Conservation (phyloP, 2,329 filamentous ascomycete species). For the Aspergillus fumigatus region DNA sequence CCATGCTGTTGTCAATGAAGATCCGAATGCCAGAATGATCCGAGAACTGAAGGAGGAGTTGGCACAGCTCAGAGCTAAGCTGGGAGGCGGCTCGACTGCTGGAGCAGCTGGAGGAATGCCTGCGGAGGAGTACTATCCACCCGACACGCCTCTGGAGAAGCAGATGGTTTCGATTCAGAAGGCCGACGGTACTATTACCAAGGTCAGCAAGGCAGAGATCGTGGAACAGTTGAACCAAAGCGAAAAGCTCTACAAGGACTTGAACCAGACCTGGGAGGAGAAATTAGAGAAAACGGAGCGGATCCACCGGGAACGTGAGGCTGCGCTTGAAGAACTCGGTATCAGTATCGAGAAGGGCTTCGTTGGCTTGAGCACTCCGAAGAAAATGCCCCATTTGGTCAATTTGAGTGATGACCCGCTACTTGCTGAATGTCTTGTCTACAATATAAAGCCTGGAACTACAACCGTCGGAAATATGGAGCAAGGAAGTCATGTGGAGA, state of each 20-base stretch:
- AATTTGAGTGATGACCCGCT: conserved; percentile 94
- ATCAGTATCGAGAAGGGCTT: conserved; percentile 99
- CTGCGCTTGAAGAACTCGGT: conserved; percentile 89
- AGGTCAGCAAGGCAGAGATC: conserved; percentile 97
- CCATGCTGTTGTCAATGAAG: conserved; percentile 97
- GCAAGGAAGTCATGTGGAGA: conserved; percentile 76
- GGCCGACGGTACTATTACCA: conserved; percentile 79
- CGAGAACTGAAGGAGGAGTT: conserved; percentile 95
- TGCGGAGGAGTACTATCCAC: conserved; percentile 79
- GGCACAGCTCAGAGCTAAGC: conserved; percentile 76
- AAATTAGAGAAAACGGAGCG: conserved; percentile 92
- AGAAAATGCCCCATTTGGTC: conserved; percentile 98
- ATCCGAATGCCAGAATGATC: conserved; percentile 98
- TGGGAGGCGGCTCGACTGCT: conserved; percentile 55
- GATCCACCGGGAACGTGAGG: conserved; percentile 95
- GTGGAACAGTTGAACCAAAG: conserved; percentile 93
- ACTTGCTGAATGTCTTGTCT: conserved; percentile 91
- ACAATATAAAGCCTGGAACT: conserved; percentile 92
- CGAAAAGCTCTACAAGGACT: conserved; percentile 89
- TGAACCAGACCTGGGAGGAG: conserved; percentile 99
- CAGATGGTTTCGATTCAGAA: conserved; percentile 94
- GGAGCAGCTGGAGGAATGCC: conserved; percentile 47
- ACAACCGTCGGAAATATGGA: conserved; percentile 95
- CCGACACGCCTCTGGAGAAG: conserved; percentile 87
- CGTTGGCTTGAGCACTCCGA: conserved; percentile 88